Evolutionary conservation across 83 land plant species (phyloP).

Genomic region (Picea engelmannii): DNA sequence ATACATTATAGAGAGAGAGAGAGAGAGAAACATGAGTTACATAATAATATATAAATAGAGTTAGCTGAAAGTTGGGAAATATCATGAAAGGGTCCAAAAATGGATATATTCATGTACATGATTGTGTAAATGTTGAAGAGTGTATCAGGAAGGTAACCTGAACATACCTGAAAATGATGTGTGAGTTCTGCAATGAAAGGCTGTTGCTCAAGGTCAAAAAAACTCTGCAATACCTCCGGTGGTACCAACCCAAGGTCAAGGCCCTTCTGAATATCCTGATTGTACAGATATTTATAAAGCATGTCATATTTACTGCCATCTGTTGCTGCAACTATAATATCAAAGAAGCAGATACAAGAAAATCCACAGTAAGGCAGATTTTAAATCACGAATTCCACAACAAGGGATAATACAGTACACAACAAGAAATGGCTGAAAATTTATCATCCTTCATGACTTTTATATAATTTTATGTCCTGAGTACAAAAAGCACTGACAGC

Average conservation of each 20-base stretch:
- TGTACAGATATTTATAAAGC: neutral
- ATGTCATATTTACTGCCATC: neutral
- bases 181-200: conserved; percentile 79
- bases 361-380: neutral
- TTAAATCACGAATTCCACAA: too few relatives aligned
- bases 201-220: conserved; percentile 88
- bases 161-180: conserved; percentile 76
- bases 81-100: neutral
- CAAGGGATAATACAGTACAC: too few relatives aligned
- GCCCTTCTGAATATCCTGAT: conserved; percentile 90
- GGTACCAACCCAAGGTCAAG: conserved; percentile 90
- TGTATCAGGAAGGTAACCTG: neutral
- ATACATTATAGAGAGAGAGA: too few relatives aligned
- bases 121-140: neutral
- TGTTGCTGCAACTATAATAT: neutral
- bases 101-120: neutral
- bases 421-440: too few relatives aligned
- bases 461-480: too few relatives aligned
- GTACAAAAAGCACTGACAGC: too few relatives aligned
- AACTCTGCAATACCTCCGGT: conserved; percentile 86
- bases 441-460: too few relatives aligned
- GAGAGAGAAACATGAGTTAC: neutral
- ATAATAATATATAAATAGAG: neutral
- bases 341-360: neutral
- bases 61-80: neutral